Evolutionary conservation across 106 monocot species (phyloP).

Genomic region (Chionographis japonica): DNA sequence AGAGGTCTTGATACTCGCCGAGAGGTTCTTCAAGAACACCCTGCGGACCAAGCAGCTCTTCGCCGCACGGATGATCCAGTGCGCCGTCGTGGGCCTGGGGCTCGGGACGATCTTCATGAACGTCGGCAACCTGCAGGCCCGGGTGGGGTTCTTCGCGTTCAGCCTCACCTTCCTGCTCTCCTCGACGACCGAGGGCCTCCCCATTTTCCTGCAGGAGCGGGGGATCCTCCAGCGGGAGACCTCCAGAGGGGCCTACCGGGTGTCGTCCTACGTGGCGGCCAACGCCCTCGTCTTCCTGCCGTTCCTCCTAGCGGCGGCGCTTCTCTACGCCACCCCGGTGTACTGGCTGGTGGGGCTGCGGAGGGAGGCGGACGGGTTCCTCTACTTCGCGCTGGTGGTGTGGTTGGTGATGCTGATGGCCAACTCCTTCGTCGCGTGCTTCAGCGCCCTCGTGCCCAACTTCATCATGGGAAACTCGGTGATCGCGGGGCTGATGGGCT

Average conservation of each 20-base stretch:
- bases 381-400: constrained; percentile 67
- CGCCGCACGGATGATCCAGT: constrained; percentile 62
- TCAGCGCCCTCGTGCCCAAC: constrained; percentile 84
- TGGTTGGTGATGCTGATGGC: constrained; percentile 91
- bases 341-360: constrained; percentile 77
- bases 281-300: constrained; percentile 65
- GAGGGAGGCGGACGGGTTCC: constrained; percentile 40
- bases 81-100: constrained; percentile 38
- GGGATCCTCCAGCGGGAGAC: constrained; percentile 65
- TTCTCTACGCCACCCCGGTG: constrained; percentile 69
- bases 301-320: constrained; percentile 47
- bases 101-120: constrained; percentile 78
- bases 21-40: constrained; percentile 67
- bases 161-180: constrained; percentile 85
- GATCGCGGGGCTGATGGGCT: constrained; percentile 77
- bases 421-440: constrained; percentile 79
- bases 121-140: constrained; percentile 38
- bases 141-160: constrained; percentile 86
- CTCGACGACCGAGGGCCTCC: constrained; percentile 78
- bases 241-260: constrained; percentile 69
- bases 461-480: constrained; percentile 90
- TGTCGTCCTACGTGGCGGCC: constrained; percentile 80
- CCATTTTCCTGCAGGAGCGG: constrained; percentile 78
- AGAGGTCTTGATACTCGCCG: constrained; percentile 53
- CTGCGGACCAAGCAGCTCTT: constrained; percentile 70